Percentiles rank a stretch among this genome's conserved stretches.
Conservation (phyloP, 1,284 basidiomycete species). For the Boletellus dicymbophilus region DNA sequence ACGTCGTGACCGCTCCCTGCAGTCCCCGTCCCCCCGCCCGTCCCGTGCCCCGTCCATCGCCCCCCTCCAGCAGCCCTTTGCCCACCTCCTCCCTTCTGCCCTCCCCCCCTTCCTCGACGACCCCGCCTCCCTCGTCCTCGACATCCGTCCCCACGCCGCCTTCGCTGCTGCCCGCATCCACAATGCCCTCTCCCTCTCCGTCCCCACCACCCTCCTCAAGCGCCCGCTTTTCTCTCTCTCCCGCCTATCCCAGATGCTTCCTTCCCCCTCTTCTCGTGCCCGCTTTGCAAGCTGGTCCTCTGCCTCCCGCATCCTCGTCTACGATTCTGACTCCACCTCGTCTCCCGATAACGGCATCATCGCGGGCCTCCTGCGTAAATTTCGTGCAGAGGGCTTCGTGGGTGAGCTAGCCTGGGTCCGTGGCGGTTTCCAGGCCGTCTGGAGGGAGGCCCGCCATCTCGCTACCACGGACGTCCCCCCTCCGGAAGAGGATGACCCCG, state of each 20-base stretch:
- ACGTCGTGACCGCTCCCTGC: neutral
- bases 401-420: slow-evolving; percentile 74
- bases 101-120: slow-evolving; percentile 37
- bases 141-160: slow-evolving; percentile 85
- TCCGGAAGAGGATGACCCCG: slow-evolving; percentile 53
- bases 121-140: slow-evolving; percentile 61
- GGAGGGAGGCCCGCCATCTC: slow-evolving; percentile 52
- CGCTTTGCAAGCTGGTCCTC: slow-evolving; percentile 62
- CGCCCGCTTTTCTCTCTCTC: slow-evolving; percentile 81
- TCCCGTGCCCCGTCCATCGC: slow-evolving; percentile 5
- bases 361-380: slow-evolving; percentile 82
- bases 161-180: slow-evolving; percentile 68
- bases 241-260: slow-evolving; percentile 76
- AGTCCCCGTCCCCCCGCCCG: neutral
- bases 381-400: slow-evolving; percentile 67
- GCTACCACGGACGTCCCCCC: slow-evolving; percentile 50
- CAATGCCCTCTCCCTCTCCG: slow-evolving; percentile 83
- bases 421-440: slow-evolving; percentile 79
- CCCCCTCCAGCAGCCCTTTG: slow-evolving; percentile 22
- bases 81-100: slow-evolving; percentile 33
- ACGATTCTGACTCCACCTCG: slow-evolving; percentile 74
- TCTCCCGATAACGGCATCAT: slow-evolving; percentile 72
- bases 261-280: slow-evolving; percentile 53
- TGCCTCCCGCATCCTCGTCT: slow-evolving; percentile 69
- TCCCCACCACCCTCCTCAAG: slow-evolving; percentile 93